These are phyloP conservation scores for Aspergillus kassunensis DNA, from an alignment of 495 filamentous ascomycete species.

Conservation along the genomic window DNA sequence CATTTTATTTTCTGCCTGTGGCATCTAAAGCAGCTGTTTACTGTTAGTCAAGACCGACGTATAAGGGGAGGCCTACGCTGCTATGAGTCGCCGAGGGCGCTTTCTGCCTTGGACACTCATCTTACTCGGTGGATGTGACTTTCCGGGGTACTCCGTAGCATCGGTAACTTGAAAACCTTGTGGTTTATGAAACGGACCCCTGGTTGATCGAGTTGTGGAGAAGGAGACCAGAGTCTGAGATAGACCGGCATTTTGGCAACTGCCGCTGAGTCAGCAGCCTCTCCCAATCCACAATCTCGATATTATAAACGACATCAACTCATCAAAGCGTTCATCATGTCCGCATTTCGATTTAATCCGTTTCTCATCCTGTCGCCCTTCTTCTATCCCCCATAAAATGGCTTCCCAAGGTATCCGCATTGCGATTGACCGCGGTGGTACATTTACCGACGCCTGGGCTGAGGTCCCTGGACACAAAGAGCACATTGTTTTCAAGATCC, in stretches of 20 bases:
- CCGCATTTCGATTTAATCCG: background rate
- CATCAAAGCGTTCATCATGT: background rate
- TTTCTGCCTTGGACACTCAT: conserved; percentile 1
- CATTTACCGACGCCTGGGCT: conserved; percentile 25
- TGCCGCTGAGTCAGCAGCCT: background rate
- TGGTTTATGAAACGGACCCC: too few relatives aligned
- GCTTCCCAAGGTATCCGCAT: conserved; percentile 12
- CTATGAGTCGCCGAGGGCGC: conserved; percentile 9
- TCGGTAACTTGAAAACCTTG: too few relatives aligned
- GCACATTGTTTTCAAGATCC: conserved; percentile 67
- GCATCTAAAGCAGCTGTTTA: conserved; percentile 20
- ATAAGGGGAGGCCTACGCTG: conserved; percentile 5
- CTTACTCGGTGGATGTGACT: background rate
- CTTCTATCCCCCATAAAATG: conserved; percentile 1
- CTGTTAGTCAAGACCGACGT: background rate
- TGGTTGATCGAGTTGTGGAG: too few relatives aligned
- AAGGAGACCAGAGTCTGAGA: too few relatives aligned
- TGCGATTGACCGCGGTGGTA: conserved; percentile 23
- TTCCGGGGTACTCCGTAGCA: too few relatives aligned
- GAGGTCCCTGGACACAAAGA: conserved; percentile 39
- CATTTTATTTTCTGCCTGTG: conserved; percentile 22
- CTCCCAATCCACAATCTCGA: too few relatives aligned
- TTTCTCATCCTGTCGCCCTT: background rate
- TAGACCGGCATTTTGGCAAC: background rate
- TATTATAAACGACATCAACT: background rate